Conservation (phyloP, 2,329 filamentous ascomycete genomes). For the Chalaropsis thielavioides region DNA sequence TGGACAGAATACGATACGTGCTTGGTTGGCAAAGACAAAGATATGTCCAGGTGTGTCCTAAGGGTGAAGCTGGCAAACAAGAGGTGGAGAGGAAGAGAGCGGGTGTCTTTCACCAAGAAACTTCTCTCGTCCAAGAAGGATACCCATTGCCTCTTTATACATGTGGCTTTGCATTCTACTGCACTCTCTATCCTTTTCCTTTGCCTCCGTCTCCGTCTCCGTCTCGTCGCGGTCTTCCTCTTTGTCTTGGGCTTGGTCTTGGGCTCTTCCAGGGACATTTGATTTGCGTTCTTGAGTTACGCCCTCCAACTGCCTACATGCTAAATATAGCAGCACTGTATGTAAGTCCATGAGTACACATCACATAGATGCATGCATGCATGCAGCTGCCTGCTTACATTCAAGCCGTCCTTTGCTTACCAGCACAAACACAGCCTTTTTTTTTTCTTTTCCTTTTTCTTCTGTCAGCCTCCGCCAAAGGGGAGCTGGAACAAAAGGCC, state of each 20-base stretch:
- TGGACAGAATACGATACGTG: slow-evolving; percentile 18
- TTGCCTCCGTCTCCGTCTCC: background rate
- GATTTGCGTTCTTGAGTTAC: background rate
- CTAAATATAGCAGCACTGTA: background rate
- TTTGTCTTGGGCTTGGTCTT: background rate
- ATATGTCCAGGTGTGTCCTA: background rate
- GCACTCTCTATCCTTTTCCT: background rate
- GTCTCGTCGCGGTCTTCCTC: background rate
- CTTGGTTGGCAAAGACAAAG: slow-evolving; percentile 16
- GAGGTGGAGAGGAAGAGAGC: background rate
- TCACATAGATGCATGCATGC: background rate
- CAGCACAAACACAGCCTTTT: background rate
- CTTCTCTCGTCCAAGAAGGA: background rate
- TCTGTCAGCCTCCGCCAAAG: background rate
- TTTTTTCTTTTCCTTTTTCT: background rate
- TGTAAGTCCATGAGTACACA: background rate
- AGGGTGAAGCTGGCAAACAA: background rate
- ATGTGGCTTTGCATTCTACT: background rate
- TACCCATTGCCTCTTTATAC: background rate
- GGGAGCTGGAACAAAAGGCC: background rate
- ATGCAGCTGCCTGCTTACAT: background rate
- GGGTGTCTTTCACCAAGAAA: background rate
- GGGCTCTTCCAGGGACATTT: background rate
- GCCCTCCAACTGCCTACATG: background rate
- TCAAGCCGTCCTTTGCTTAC: background rate